Base-by-base conservation (phyloP, 495 filamentous ascomycete species). In the Lentithecium fluviatile region DNA sequence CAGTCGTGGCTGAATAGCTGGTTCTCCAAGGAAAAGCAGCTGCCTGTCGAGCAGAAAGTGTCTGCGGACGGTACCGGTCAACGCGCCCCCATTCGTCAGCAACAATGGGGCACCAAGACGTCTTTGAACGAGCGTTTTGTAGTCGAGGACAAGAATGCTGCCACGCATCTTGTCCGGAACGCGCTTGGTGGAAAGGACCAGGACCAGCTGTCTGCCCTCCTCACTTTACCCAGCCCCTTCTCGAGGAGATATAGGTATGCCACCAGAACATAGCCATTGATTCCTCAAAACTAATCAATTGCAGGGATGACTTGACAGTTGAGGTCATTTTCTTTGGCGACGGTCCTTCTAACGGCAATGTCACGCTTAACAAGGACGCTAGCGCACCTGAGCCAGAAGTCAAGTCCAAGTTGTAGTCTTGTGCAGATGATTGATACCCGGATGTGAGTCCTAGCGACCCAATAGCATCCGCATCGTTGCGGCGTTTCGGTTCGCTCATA, bases 261-360 rank as follows among this genome's bases (percentile, higher is more conserved):
- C 23, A 21, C 21, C 46, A 3, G 26, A 20, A 5, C 21, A 21
- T 17, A 11, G 29, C 10, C 20, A 11, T 48, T 20, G 3, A 21
- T 15, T 21, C 12, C 20, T 19, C 34, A 25, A 29, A 26, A 40
- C 60, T 70, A 69, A 70, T 42, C 12, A 45, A 45, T 10, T 24
- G 15, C 63, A 90, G 89, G 56, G 94, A 98, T 71, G 94, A 98
- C 74, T 78, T 98, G 45, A 98, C 94, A 0, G 95, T 98, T 24
- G 91, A 98, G 75, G 94, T 98, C 42, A 95, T 98, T 70, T 98
- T 98, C 82, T 98, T 98, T 69, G 94, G 94, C 38, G 82, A 95
- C 43, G 67, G 74, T n/a, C 82, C 89, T 57, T 84, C 79, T 60
- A 85, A 76, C 6, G 89, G 91, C 20, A 85, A 87, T 54, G 85